Percentiles rank a stretch among this genome's conserved stretches.
Conservation (phyloP, 2,329 filamentous ascomycete genomes). For the Apiospora pterosperma region DNA sequence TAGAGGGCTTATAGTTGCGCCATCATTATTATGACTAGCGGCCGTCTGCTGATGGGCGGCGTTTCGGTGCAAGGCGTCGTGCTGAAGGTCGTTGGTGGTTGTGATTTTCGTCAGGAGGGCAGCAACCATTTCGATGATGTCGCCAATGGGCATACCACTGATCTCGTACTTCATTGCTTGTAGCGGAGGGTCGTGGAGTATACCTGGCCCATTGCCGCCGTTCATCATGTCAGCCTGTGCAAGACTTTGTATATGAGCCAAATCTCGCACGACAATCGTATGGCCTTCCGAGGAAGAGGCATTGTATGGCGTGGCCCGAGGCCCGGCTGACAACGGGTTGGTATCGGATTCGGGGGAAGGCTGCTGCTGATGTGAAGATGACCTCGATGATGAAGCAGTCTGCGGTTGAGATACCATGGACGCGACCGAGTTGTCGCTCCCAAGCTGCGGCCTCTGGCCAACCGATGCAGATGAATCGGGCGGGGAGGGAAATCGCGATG, state of each 20-base stretch:
- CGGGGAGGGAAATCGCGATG: constrained; percentile 50
- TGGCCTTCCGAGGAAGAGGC: constrained; percentile 39
- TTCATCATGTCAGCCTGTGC: constrained; percentile 72
- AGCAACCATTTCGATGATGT: constrained; percentile 99
- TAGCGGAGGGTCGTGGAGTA: constrained; percentile 46
- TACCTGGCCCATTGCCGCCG: constrained; percentile 41
- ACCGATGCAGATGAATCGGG: constrained; percentile 47
- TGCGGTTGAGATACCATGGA: constrained; percentile 47
- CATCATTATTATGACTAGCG: constrained; percentile 36
- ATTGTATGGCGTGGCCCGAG: constrained; percentile 27
- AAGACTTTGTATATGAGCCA: constrained; percentile 88
- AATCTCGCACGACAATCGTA: constrained; percentile 77
- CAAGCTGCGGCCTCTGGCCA: constrained; percentile 37
- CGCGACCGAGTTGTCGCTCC: constrained; percentile 29
- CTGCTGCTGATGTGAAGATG: constrained; percentile 24
- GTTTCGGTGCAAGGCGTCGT: constrained; percentile 81
- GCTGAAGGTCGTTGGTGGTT: constrained; percentile 90
- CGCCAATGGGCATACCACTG: constrained; percentile 92
- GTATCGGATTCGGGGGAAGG: constrained; percentile 25
- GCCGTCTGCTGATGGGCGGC: constrained; percentile 57
- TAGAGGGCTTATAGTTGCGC: constrained; percentile 56
- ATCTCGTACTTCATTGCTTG: constrained; percentile 80
- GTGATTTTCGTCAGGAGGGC: constrained; percentile 96
- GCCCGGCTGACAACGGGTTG: constrained; percentile 16
- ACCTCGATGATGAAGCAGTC: constrained; percentile 18